Conservation (phyloP, 495 filamentous ascomycete genomes). For the Annulohypoxylon stygium region DNA sequence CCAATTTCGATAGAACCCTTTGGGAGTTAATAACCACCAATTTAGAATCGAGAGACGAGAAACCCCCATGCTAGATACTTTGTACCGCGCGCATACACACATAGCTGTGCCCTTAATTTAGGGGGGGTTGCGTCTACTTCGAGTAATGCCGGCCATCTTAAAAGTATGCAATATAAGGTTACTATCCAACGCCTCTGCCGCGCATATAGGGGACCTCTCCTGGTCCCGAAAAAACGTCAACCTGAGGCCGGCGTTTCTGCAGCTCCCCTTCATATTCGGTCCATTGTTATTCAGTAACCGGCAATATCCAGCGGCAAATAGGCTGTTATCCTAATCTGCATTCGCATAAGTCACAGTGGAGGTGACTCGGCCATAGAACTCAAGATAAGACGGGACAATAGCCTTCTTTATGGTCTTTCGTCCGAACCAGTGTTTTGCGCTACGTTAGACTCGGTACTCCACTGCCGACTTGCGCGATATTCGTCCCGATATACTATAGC, state of each 20-base stretch:
- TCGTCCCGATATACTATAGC: neutral
- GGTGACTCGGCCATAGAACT: constrained; percentile 13
- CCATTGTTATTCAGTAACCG: constrained; percentile 28
- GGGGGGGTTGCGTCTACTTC: constrained; percentile 34
- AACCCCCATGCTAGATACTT: constrained; percentile 25
- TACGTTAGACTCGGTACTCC: constrained; percentile 35
- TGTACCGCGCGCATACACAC: neutral
- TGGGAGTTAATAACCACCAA: constrained; percentile 17
- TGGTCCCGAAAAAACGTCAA: constrained; percentile 6
- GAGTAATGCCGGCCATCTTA: constrained; percentile 37
- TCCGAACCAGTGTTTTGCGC: constrained; percentile 18
- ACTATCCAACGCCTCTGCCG: constrained; percentile 35
- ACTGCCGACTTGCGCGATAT: constrained; percentile 24
- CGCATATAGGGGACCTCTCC: constrained; percentile 23
- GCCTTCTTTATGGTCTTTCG: neutral
- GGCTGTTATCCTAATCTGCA: constrained; percentile 43
- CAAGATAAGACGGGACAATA: constrained; percentile 11
- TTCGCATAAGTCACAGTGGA: constrained; percentile 41
- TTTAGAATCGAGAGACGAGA: constrained; percentile 10
- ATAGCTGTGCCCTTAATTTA: constrained; percentile 30
- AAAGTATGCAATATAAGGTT: constrained; percentile 39
- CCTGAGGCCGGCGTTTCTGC: constrained; percentile 13
- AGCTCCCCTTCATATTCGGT: constrained; percentile 26
- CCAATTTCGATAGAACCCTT: constrained; percentile 11
- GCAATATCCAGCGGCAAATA: constrained; percentile 44